These are phyloP conservation scores for Globisporangium perplexum DNA, from an alignment of 352 stramenopile species.

Conservation along the genomic window DNA sequence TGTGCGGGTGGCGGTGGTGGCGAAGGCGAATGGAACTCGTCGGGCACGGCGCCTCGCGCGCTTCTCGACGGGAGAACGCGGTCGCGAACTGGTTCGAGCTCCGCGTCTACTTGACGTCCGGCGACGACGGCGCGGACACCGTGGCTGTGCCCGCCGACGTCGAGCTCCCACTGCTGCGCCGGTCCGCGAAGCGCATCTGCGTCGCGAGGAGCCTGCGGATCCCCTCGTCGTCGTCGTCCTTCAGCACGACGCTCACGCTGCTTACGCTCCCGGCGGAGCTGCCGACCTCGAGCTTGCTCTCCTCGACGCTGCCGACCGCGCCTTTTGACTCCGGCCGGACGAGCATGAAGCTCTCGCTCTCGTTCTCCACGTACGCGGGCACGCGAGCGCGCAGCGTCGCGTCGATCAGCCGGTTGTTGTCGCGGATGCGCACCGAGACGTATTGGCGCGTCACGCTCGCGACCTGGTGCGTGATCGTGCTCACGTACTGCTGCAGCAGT, in stretches of 20 bases:
- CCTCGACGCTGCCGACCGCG: slow-evolving; percentile 2
- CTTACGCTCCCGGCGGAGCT: neutral
- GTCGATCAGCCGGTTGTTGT: slow-evolving; percentile 79
- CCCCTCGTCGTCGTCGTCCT: slow-evolving; percentile 32
- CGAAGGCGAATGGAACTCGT: neutral
- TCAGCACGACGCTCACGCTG: slow-evolving; percentile 26
- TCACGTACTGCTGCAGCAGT: slow-evolving; percentile 78
- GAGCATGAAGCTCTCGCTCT: slow-evolving; percentile 63
- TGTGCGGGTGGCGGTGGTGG: neutral
- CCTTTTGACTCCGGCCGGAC: slow-evolving; percentile 49
- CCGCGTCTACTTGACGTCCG: neutral
- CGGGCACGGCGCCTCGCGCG: no score
- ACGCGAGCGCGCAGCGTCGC: slow-evolving; percentile 65
- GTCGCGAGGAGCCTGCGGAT: slow-evolving; percentile 24
- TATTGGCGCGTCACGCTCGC: slow-evolving; percentile 78
- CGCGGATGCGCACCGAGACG: slow-evolving; percentile 69
- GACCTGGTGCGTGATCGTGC: slow-evolving; percentile 80
- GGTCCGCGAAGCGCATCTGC: slow-evolving; percentile 1
- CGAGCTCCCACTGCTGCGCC: neutral
- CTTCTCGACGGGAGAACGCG: neutral
- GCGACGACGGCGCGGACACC: slow-evolving; percentile 1
- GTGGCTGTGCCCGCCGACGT: slow-evolving; percentile 6
- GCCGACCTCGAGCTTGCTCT: neutral
- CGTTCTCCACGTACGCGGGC: slow-evolving; percentile 59
- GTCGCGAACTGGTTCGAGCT: neutral